Evolutionary conservation across 345 rosid genomes (phyloP).

Genomic region (Camelina neglecta): DNA sequence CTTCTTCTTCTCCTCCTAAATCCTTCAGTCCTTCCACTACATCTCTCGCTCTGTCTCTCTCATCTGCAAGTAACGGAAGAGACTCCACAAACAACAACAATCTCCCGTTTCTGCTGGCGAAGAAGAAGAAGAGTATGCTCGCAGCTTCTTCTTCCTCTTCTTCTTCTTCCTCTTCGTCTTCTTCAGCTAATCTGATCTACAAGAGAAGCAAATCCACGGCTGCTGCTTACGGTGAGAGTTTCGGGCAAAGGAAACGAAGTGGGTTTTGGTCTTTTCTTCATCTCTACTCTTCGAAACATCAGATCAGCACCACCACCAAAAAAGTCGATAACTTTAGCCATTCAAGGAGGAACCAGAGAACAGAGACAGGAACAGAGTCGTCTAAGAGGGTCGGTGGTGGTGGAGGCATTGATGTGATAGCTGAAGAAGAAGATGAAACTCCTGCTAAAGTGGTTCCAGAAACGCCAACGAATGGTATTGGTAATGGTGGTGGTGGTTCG

Average conservation of each 20-base stretch:
- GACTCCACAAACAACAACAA: slow-evolving; percentile 52
- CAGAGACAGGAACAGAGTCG: slow-evolving; percentile 38
- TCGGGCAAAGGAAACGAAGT: slow-evolving; percentile 55
- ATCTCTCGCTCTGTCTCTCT: slow-evolving; percentile 50
- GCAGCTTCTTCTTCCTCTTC: slow-evolving; percentile 54
- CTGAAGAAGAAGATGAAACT: slow-evolving; percentile 42
- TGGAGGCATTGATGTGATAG: slow-evolving; percentile 41
- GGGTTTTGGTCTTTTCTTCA: slow-evolving; percentile 94
- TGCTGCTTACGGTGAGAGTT: slow-evolving; percentile 47
- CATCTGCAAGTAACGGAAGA: slow-evolving; percentile 42
- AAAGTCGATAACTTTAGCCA: slow-evolving; percentile 43
- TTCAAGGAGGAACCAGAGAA: slow-evolving; percentile 18
- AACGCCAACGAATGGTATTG: slow-evolving; percentile 26
- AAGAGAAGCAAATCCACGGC: slow-evolving; percentile 86
- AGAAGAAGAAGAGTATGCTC: slow-evolving; percentile 73
- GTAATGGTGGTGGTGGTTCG: slow-evolving; percentile 46
- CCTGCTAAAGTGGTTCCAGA: slow-evolving; percentile 37
- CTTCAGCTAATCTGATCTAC: slow-evolving; percentile 59
- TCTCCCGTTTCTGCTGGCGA: slow-evolving; percentile 71
- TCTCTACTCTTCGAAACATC: slow-evolving; percentile 51
- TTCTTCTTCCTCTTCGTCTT: slow-evolving; percentile 36
- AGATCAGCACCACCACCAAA: slow-evolving; percentile 24
- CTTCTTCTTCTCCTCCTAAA: slow-evolving; percentile 73
- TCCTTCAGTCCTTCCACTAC: slow-evolving; percentile 34
- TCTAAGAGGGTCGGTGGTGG: slow-evolving; percentile 26